Evolutionary conservation across 2,329 filamentous ascomycete species (phyloP), one percentile per base, ranked within the genome.

Genomic region (Penicillium sp.): DNA sequence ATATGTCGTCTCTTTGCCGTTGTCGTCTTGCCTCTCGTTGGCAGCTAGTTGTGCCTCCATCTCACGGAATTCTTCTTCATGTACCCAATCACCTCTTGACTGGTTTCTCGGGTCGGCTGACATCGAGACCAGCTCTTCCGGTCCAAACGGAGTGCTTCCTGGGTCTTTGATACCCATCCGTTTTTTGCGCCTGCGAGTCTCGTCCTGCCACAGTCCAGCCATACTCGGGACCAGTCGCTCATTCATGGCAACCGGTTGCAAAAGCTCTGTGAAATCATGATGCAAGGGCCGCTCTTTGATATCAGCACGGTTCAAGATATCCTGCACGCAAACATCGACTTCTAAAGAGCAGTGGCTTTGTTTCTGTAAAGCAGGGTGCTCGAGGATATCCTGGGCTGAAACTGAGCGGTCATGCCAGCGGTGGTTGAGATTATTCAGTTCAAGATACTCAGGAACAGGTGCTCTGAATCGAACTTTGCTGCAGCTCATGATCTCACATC

Each of bases 211-310:
- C 2, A 99, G 75, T 0, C 90, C 89, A 52, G 91, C 92, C 90
- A 99, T 93, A 60, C 94, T 99, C 67, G 91, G 87, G 5, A 99
- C 92, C 10, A 96, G 81, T 67, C 95, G 96, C 67, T 92, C 79
- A 60, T 90, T 86, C 0, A 81, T 73, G 0, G 84, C 78, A 18
- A 88, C 71, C 3, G 90, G 86, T 34, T 82, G 78, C 10, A 85
- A 72, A 11, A 85, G 82, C 71, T 97, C 94, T 21, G 87, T 77
- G 63, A 99, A 96, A 66, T 92, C 86, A 67, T 97, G 90, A 69
- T 99, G 94, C 7, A 97, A 80, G 3, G 79, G 81, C n/a, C 94
- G 84, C 61, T 90, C 84, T 57, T 85, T 83, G 31, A 97, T 81
- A n/a, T 87, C 83, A 47, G 82, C 79, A 29, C 94, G 83, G 65